Conservation (phyloP, 305 asterid genomes). For the Solanum hybrid region DNA sequence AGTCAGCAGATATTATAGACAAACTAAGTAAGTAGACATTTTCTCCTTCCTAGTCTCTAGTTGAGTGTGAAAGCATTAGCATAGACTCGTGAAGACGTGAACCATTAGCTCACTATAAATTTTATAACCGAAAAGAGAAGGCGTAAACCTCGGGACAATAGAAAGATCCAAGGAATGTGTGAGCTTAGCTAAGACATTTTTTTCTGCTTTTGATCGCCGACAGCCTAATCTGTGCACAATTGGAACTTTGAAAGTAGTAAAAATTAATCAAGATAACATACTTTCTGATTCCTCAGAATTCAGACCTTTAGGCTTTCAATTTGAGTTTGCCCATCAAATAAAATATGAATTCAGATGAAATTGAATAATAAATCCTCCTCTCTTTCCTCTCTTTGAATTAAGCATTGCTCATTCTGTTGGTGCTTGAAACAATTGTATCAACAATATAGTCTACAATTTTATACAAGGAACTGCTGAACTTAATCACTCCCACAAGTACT, state of each 20-base stretch:
- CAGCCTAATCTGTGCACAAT: not conserved
- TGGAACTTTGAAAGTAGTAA: not conserved
- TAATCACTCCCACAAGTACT: not conserved
- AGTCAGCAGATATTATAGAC: not conserved
- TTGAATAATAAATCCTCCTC: not conserved
- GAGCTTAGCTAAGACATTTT: not conserved
- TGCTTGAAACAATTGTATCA: not conserved
- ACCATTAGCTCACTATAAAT: not conserved
- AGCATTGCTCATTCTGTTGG: not conserved
- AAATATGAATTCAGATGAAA: not conserved
- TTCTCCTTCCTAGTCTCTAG: not conserved
- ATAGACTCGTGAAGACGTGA: not conserved
- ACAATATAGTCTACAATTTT: not conserved
- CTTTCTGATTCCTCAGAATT: not conserved
- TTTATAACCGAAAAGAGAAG: not conserved
- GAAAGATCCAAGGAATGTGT: slow-evolving; percentile 4
- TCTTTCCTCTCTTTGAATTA: not conserved
- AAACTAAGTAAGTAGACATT: not conserved
- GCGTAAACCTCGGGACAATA: not conserved
- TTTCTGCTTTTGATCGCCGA: not conserved
- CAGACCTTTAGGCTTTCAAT: not conserved
- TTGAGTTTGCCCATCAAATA: not conserved
- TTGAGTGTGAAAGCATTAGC: not conserved
- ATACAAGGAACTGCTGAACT: not conserved
- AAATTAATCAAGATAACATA: not conserved